These are phyloP conservation scores for Diophrys appendiculata DNA, from an alignment of 73 alveolate genomes.

Conservation along the genomic window DNA sequence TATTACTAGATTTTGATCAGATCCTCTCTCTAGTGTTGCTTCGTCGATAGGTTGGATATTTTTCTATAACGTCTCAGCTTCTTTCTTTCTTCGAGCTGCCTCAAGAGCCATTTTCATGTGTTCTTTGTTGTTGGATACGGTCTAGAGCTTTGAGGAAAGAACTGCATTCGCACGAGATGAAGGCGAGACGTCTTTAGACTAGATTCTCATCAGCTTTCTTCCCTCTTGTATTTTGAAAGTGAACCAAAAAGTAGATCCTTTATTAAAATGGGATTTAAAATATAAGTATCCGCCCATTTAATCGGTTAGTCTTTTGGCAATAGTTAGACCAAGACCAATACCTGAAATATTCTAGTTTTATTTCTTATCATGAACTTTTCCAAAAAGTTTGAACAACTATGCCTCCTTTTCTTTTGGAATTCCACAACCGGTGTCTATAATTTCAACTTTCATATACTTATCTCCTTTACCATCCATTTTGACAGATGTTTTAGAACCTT, in stretches of 20 bases:
- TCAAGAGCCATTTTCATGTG: no score
- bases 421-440: constrained; percentile 15
- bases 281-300: constrained; percentile 9
- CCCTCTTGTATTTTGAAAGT: neutral
- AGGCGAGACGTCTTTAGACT: no score
- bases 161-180: no score
- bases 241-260: constrained; percentile 13
- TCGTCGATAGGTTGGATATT: no score
- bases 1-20: no score
- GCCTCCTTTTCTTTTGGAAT: constrained; percentile 6
- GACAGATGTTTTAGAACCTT: no score
- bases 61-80: no score
- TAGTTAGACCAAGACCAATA: constrained; percentile 18
- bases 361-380: constrained; percentile 9
- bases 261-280: neutral
- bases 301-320: neutral
- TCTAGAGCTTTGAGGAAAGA: no score
- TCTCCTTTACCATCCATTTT: neutral
- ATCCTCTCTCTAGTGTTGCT: no score
- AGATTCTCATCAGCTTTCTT: no score
- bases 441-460: neutral
- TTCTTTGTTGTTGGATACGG: no score
- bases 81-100: neutral
- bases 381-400: constrained; percentile 5
- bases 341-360: neutral